Percentiles rank a stretch among this genome's conserved stretches.
Evolutionary conservation across 371 early-diverging fungal species (phyloP).

Genomic region (Rhizopus delemar): DNA sequence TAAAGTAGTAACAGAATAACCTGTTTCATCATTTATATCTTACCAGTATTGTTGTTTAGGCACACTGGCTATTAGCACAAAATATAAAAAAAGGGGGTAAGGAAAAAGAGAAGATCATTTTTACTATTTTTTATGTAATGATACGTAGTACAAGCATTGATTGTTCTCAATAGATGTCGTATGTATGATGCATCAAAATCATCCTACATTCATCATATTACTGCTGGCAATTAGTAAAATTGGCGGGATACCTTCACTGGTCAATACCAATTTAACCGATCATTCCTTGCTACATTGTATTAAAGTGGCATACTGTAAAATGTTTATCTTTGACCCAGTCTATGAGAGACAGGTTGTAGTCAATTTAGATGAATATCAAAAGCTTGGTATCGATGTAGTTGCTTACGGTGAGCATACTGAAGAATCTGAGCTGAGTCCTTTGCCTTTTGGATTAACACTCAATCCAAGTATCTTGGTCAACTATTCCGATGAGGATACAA

Average conservation of each 20-base stretch:
- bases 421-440: slow-evolving; percentile 19
- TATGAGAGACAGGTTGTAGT: slow-evolving; percentile 22
- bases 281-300: slow-evolving; percentile 33
- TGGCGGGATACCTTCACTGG: slow-evolving; percentile 31
- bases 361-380: slow-evolving; percentile 4
- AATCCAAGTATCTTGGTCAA: slow-evolving; percentile 27
- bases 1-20: slow-evolving; percentile 3
- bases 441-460: slow-evolving; percentile 30
- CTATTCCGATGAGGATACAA: slow-evolving; percentile 34
- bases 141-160: not conserved
- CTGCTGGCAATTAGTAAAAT: slow-evolving; percentile 34
- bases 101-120: not conserved
- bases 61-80: slow-evolving; percentile 25
- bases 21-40: not conserved
- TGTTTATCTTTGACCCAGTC: slow-evolving; percentile 33
- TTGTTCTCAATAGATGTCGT: slow-evolving; percentile 21
- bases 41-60: slow-evolving; percentile 11
- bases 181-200: slow-evolving; percentile 34
- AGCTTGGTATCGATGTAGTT: slow-evolving; percentile 11
- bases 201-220: slow-evolving; percentile 30
- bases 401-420: slow-evolving; percentile 34
- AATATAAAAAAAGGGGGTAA: slow-evolving; percentile 24
- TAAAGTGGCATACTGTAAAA: slow-evolving; percentile 23
- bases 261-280: slow-evolving; percentile 37
- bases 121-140: not conserved